Conservation (phyloP, 305 asterid species). For the Solanum hybrid region DNA sequence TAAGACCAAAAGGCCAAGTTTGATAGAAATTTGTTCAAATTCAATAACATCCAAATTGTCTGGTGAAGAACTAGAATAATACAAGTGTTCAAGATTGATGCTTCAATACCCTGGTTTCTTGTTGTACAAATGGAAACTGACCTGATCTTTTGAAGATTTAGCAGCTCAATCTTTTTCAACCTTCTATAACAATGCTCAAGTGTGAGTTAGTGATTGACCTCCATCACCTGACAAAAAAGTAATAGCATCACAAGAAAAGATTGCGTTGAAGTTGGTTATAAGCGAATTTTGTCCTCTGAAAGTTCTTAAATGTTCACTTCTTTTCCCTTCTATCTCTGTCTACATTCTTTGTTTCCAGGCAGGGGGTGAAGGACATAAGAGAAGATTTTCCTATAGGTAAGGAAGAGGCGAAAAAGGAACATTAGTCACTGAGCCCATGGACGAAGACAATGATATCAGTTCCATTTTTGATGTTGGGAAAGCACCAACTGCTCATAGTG, state of each 20-base stretch:
- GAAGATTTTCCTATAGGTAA: not conserved
- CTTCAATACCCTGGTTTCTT: not conserved
- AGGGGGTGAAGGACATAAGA: not conserved
- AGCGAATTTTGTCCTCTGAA: not conserved
- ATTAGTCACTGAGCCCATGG: not conserved
- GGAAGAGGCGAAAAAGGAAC: not conserved
- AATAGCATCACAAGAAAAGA: conserved; percentile 4
- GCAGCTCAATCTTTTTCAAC: not conserved
- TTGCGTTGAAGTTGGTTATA: not conserved
- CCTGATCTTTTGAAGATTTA: not conserved
- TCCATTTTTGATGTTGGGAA: not conserved
- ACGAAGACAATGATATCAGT: not conserved
- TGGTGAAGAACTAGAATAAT: not conserved
- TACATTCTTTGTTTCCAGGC: not conserved
- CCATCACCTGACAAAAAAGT: conserved; percentile 10
- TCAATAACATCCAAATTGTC: not conserved
- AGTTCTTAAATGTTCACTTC: not conserved
- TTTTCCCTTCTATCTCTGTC: not conserved
- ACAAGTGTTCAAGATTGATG: not conserved
- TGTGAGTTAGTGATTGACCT: conserved; percentile 15
- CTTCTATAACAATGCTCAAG: not conserved
- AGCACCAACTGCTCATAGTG: not conserved
- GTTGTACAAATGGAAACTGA: not conserved
- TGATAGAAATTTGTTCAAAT: not conserved
- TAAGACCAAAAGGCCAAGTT: not conserved